Percentiles rank a stretch among this genome's conserved stretches.
Evolutionary conservation across 2,329 filamentous ascomycete species (phyloP).

Genomic region (Hortaea werneckii): DNA sequence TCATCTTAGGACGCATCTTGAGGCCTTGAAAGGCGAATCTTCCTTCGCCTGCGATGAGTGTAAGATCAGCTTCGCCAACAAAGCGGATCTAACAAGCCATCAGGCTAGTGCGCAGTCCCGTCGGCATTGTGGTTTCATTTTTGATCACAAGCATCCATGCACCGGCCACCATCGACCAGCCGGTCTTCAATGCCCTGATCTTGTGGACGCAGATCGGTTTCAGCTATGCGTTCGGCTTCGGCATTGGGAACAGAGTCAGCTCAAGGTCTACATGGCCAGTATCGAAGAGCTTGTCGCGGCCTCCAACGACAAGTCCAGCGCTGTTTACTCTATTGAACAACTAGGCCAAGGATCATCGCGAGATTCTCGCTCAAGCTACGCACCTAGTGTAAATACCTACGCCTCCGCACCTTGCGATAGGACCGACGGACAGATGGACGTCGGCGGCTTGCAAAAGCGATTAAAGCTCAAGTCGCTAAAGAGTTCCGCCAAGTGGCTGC

Average conservation of each 20-base stretch:
- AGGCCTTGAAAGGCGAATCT: slow-evolving; percentile 12
- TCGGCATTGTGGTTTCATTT: slow-evolving; percentile 19
- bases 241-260: slow-evolving; percentile 20
- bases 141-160: slow-evolving; percentile 12
- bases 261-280: slow-evolving; percentile 15
- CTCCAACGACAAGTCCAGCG: slow-evolving; percentile 8
- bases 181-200: neutral
- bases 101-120: slow-evolving; percentile 8
- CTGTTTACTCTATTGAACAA: slow-evolving; percentile 16
- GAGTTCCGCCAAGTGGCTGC: slow-evolving; percentile 4
- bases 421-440: slow-evolving; percentile 8
- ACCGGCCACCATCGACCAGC: slow-evolving; percentile 18
- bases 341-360: slow-evolving; percentile 8
- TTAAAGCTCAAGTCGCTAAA: slow-evolving; percentile 16
- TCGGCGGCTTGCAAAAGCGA: slow-evolving; percentile 15
- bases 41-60: slow-evolving; percentile 16
- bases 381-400: slow-evolving; percentile 16
- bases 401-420: slow-evolving; percentile 19
- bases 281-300: slow-evolving; percentile 14
- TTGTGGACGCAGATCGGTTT: slow-evolving; percentile 15
- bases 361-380: slow-evolving; percentile 13
- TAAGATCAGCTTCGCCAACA: slow-evolving; percentile 17
- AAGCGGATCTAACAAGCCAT: slow-evolving; percentile 15
- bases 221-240: slow-evolving; percentile 14
- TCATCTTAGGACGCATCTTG: slow-evolving; percentile 15